Evolutionary conservation across 2,329 filamentous ascomycete genomes (phyloP), one percentile per base, ranked within the genome.

Genomic region (Hymenoscyphus fraxineus): DNA sequence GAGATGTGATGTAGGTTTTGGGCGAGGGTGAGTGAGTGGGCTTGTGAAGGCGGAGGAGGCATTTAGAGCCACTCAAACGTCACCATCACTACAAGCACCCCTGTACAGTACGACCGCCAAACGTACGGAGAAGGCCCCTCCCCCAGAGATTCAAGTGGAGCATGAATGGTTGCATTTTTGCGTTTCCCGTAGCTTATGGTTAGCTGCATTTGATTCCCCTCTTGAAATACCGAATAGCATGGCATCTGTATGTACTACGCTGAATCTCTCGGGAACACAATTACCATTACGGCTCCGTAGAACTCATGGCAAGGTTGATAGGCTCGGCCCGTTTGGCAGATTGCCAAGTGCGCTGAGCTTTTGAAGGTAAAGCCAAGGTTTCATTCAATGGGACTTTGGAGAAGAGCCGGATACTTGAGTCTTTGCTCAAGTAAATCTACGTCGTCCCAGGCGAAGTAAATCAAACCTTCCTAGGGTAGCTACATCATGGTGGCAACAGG

Each of bases 11-110:
- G 41, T 44, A n/a, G 41, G 41, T 16, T 44, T 16, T 22, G 9
- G 19, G 19, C 22, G 47, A 19, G 19, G 22, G n/a, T 57, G 12
- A 57, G 54, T 38, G 31, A 31, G 27, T 58, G 55, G 55, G 55
- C 55, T 32, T 35, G 60, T 62, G 60, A 38, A 57, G 55, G 27
- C 27, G 27, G 47, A 54, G 47, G 47, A 54, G 47, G 47, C n/a
- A 27, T 54, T 54, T 54, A 54, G 47, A 54, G 35, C 47, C 47
- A 54, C 47, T 54, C 47, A 54, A 6, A 54, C 47, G 47, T 54
- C 47, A 54, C 47, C 9, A 27, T 27, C 47, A 54, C 47, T 35
- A 35, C 35, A 35, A 35, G 35, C 35, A 35, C 35, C 35, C 35
- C 35, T 35, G 35, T 35, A 35, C 35, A 35, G 35, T 35, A 35